Base-by-base conservation (phyloP, 331 rosid genomes). In the Rhamnella rubrinervis region DNA sequence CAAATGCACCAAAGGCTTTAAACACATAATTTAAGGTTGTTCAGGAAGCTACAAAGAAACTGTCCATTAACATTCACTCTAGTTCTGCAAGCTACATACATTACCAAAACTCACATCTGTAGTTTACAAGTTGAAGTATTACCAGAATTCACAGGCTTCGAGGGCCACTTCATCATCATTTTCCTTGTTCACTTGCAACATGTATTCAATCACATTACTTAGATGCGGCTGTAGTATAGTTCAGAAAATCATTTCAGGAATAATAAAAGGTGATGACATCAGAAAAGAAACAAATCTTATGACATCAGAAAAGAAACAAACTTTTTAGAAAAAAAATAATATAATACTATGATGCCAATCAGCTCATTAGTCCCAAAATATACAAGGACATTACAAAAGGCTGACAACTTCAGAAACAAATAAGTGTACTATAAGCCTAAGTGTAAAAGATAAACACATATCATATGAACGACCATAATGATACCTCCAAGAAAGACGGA, bases 61-160 rank as follows among this genome's bases (percentile, higher is more conserved):
- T 5, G 7, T 4, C 20, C 58, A 46, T n/a, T 46, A 69, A 35
- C 63, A 38, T 56, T 50, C 59, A 51, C 47, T 60, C 61, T 67
- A 70, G 14, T 62, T 63, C 68, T 60, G 62, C 28, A 80, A 47
- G 65, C 66, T 35, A 53, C 23, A 53, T n/a, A 17, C 4, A n/a
- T 10, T 15, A 7, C 7, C 7, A 18, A 51, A 63, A 49, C 49
- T 23, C 31, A 26, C 1, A 52, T 66, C 55, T 51, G 64, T 21
- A 65, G 49, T 68, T 51, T 65, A 59, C 55, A 59, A 75, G 63
- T 38, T 17, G 51, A 31, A 66, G 21, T 26, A 67, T 62, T 91
- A 95, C 99, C 99, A 95, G 82, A 95, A 95, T 92, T 95, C 99
- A 85, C 99, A 95, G 63, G 99, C 87, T 82, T 95, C 96, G 66